These are phyloP conservation scores for Saprolegnia parasitica DNA, from an alignment of 352 stramenopile species.

Conservation along the genomic window DNA sequence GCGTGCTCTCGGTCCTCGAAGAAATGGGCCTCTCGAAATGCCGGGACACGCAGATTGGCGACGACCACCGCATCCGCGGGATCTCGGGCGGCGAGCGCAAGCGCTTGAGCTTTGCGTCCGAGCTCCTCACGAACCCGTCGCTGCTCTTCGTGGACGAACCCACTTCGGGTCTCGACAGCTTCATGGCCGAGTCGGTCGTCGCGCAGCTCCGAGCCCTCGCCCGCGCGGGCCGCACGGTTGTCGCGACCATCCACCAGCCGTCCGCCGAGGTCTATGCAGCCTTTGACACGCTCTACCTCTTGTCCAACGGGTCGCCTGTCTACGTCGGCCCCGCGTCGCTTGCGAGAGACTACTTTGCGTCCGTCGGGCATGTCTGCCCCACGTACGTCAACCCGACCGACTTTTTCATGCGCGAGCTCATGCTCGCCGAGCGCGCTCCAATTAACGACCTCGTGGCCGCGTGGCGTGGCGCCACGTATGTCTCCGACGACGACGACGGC, in stretches of 20 bases:
- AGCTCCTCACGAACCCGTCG: slow-evolving; percentile 58
- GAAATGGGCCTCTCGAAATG: slow-evolving; percentile 31
- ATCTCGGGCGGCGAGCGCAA: slow-evolving; percentile 53
- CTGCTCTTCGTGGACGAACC: slow-evolving; percentile 82
- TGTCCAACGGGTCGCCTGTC: slow-evolving; percentile 44
- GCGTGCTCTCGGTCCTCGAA: slow-evolving; percentile 24
- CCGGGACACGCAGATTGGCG: slow-evolving; percentile 32
- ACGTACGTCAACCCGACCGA: slow-evolving; percentile 56
- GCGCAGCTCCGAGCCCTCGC: slow-evolving; percentile 58
- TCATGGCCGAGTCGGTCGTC: slow-evolving; percentile 45
- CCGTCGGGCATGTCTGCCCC: slow-evolving; percentile 48
- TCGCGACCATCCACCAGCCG: slow-evolving; percentile 84
- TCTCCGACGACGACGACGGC: background rate
- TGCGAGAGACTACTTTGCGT: slow-evolving; percentile 53
- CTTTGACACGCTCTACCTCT: slow-evolving; percentile 57
- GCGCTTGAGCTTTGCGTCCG: slow-evolving; percentile 46
- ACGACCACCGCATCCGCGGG: slow-evolving; percentile 29
- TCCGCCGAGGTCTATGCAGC: slow-evolving; percentile 55
- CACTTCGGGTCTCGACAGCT: slow-evolving; percentile 54
- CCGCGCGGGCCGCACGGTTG: slow-evolving; percentile 71
- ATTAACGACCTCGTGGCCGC: background rate
- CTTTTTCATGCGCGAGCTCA: slow-evolving; percentile 56
- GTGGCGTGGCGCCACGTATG: too few relatives aligned
- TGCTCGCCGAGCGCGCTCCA: slow-evolving; percentile 35
- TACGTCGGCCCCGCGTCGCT: slow-evolving; percentile 51